A percentile compares a stretch with the other conserved stretches of the same genome.
Conservation (phyloP, 495 filamentous ascomycete species). For the Podospora pseudocomata region DNA sequence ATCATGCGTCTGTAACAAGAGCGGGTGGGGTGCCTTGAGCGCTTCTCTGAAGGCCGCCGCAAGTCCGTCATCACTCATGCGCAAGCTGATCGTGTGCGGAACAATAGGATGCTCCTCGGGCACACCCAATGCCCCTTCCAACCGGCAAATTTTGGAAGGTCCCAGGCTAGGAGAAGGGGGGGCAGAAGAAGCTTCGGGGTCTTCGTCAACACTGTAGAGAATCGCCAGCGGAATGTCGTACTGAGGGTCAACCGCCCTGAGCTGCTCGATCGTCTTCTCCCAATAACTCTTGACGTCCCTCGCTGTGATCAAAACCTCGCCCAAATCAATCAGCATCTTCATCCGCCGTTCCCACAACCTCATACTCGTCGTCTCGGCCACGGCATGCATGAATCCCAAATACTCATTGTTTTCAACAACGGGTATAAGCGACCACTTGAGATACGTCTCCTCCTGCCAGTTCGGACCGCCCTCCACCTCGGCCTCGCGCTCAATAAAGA, state of each 20-base stretch:
- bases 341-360: slow-evolving; percentile 39
- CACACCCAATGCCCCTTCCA: slow-evolving; percentile 59
- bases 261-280: slow-evolving; percentile 30
- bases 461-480: slow-evolving; percentile 36
- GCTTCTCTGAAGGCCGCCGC: slow-evolving; percentile 54
- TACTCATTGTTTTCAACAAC: slow-evolving; percentile 52
- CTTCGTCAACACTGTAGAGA: slow-evolving; percentile 52
- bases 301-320: slow-evolving; percentile 32
- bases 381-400: slow-evolving; percentile 38
- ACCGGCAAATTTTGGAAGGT: slow-evolving; percentile 42
- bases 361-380: slow-evolving; percentile 35
- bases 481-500: slow-evolving; percentile 44
- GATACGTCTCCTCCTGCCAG: slow-evolving; percentile 59
- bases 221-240: slow-evolving; percentile 58
- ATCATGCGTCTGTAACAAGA: slow-evolving; percentile 51
- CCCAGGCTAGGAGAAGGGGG: slow-evolving; percentile 36
- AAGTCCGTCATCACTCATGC: slow-evolving; percentile 48
- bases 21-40: slow-evolving; percentile 51
- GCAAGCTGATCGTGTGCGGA: slow-evolving; percentile 49
- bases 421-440: slow-evolving; percentile 60
- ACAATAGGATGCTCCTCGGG: slow-evolving; percentile 52
- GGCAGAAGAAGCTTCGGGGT: slow-evolving; percentile 38
- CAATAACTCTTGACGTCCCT: slow-evolving; percentile 37
- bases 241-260: slow-evolving; percentile 29
- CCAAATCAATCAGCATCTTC: slow-evolving; percentile 38